Percentiles rank a stretch among this genome's conserved stretches.
Evolutionary conservation across 345 rosid genomes (phyloP).

Genomic region (Euphorbia peplus): DNA sequence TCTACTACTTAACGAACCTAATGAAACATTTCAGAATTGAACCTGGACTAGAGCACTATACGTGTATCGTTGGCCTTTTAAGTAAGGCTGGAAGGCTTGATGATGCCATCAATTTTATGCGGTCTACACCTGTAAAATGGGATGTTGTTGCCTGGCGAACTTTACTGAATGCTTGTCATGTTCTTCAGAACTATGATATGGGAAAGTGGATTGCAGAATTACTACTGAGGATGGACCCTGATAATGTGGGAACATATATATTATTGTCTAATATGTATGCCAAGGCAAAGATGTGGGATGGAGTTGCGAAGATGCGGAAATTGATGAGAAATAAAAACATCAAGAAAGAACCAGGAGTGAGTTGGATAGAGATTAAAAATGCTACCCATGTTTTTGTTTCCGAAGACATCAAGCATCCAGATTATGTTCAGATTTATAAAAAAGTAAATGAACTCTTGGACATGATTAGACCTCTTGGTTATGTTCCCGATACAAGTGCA

Average conservation of each 20-base stretch:
- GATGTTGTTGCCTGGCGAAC: constrained; percentile 80
- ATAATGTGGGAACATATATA: constrained; percentile 61
- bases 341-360: constrained; percentile 89
- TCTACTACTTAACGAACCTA: constrained; percentile 49
- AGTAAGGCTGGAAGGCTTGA: constrained; percentile 66
- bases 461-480: constrained; percentile 64
- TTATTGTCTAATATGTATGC: constrained; percentile 64
- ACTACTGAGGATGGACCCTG: constrained; percentile 47
- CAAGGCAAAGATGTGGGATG: constrained; percentile 68
- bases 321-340: constrained; percentile 56
- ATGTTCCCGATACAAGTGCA: constrained; percentile 55
- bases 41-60: constrained; percentile 75
- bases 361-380: constrained; percentile 67
- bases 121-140: constrained; percentile 58
- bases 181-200: constrained; percentile 52
- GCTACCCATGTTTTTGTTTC: constrained; percentile 61
- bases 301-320: constrained; percentile 55
- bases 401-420: constrained; percentile 62
- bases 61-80: constrained; percentile 71
- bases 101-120: constrained; percentile 61
- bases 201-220: constrained; percentile 56
- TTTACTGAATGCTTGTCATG: constrained; percentile 63
- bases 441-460: constrained; percentile 59
- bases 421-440: constrained; percentile 43
- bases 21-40: constrained; percentile 51